Percentiles rank a stretch among this genome's conserved stretches.
Conservation (phyloP, 78 protist species). For the Mastigamoeba balamuthi region DNA sequence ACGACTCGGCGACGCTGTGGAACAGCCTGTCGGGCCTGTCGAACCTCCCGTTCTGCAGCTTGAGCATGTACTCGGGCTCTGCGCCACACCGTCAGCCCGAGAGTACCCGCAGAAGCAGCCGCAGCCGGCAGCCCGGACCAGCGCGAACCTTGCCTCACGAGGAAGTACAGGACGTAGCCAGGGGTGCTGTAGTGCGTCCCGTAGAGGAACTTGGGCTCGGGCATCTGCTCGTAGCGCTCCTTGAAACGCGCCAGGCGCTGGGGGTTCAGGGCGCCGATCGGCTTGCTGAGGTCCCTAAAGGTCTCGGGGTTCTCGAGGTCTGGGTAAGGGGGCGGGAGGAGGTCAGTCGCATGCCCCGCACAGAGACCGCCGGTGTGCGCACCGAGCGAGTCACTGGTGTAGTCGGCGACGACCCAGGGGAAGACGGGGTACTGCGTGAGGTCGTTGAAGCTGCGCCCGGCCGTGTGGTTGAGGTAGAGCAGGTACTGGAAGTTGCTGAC, state of each 20-base stretch:
- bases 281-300: conserved; percentile 78
- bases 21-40: conserved; percentile 86
- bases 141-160: conserved; percentile 55
- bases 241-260: conserved; percentile 46
- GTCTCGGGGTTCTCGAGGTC: conserved; percentile 25
- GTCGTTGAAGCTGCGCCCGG: conserved; percentile 79
- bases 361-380: conserved; percentile 22
- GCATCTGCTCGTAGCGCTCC: conserved; percentile 61
- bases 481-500: conserved; percentile 80
- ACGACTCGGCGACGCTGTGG: conserved; percentile 65
- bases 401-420: conserved; percentile 68
- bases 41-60: conserved; percentile 77
- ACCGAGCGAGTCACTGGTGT: conserved; percentile 17
- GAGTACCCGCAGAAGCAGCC: not conserved
- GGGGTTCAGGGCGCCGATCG: conserved; percentile 81
- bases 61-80: conserved; percentile 77
- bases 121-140: not conserved
- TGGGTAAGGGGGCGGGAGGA: not conserved
- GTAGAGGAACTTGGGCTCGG: conserved; percentile 69
- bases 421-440: conserved; percentile 78
- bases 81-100: not conserved
- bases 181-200: conserved; percentile 94
- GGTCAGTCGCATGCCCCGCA: conserved; percentile 25
- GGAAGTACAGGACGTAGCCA: conserved; percentile 76
- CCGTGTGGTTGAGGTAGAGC: conserved; percentile 62